Percentiles rank a stretch among this genome's conserved stretches.
phyloP scores from a whole-genome alignment of 306 rosid species.

The Psophocarpus tetragonolobus region DNA sequence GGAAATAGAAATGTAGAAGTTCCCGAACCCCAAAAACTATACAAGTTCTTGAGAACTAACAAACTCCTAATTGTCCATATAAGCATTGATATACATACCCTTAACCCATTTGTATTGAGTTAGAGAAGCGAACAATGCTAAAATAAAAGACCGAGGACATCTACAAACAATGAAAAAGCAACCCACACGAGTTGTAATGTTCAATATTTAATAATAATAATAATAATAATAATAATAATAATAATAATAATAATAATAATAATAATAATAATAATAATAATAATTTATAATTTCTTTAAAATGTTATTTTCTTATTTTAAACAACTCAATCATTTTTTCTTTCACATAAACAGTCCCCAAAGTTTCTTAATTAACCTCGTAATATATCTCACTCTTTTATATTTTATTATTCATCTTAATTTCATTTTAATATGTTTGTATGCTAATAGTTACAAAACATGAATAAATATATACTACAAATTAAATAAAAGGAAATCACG shows the following conservation, averaged over 20 bases:
- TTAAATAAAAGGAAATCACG: no score
- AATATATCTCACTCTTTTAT: background rate
- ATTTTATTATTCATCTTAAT: no score
- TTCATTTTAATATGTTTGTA: background rate
- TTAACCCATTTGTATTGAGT: constrained; percentile 11
- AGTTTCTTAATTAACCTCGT: background rate
- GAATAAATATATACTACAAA: no score
- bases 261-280: no score
- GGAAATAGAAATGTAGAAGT: constrained; percentile 22
- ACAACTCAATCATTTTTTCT: no score
- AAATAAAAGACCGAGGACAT: background rate
- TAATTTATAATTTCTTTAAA: no score
- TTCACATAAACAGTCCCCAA: background rate
- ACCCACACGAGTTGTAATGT: background rate
- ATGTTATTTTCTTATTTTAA: no score
- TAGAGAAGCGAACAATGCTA: constrained; percentile 25
- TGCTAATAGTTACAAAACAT: no score
- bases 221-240: no score
- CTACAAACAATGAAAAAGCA: background rate
- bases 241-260: no score
- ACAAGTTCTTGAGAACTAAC: constrained; percentile 14
- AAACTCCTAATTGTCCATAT: constrained; percentile 26
- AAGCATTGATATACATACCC: constrained; percentile 22
- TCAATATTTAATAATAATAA: no score
- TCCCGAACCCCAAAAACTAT: constrained; percentile 38